These are phyloP conservation scores for Apodospora peruviana DNA, from an alignment of 495 filamentous ascomycete species.

Conservation along the genomic window DNA sequence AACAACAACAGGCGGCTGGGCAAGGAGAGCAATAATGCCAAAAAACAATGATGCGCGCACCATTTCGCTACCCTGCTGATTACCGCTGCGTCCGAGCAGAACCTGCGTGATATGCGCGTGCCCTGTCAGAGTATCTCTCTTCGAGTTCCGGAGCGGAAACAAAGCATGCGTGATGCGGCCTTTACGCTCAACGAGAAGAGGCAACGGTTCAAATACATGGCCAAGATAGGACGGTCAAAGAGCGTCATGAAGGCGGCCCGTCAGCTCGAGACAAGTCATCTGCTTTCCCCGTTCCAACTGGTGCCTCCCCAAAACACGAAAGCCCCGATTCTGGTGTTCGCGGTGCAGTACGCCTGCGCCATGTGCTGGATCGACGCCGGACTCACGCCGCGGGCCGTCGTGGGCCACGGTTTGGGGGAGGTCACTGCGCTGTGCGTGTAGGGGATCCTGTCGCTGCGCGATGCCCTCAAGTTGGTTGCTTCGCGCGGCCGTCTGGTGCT, in stretches of 20 bases:
- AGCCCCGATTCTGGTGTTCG: conserved; percentile 40
- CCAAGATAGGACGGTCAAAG: conserved; percentile 17
- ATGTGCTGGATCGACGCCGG: conserved; percentile 46
- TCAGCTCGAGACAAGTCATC: conserved; percentile 9
- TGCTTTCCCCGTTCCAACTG: conserved; percentile 41
- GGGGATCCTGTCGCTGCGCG: conserved; percentile 17
- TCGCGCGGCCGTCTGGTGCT: conserved; percentile 40
- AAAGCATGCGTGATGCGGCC: no score
- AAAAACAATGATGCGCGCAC: conserved; percentile 24
- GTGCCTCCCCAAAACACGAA: conserved; percentile 33
- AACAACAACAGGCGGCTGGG: conserved; percentile 29
- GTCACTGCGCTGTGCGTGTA: conserved; percentile 19
- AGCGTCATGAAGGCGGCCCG: conserved; percentile 36
- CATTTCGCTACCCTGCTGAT: not conserved
- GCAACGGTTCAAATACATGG: not conserved
- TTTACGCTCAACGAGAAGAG: not conserved
- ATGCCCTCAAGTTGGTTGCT: conserved; percentile 34
- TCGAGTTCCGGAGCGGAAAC: no score
- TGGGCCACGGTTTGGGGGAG: conserved; percentile 3
- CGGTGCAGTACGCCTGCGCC: conserved; percentile 45
- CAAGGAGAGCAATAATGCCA: conserved; percentile 42
- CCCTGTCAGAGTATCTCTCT: not conserved
- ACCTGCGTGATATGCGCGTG: not conserved
- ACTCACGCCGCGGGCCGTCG: not conserved
- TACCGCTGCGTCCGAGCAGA: not conserved